Percentiles rank a stretch among this genome's conserved stretches.
phyloP scores from a whole-genome alignment of 495 filamentous ascomycete genomes.

The Apodospora peruviana region DNA sequence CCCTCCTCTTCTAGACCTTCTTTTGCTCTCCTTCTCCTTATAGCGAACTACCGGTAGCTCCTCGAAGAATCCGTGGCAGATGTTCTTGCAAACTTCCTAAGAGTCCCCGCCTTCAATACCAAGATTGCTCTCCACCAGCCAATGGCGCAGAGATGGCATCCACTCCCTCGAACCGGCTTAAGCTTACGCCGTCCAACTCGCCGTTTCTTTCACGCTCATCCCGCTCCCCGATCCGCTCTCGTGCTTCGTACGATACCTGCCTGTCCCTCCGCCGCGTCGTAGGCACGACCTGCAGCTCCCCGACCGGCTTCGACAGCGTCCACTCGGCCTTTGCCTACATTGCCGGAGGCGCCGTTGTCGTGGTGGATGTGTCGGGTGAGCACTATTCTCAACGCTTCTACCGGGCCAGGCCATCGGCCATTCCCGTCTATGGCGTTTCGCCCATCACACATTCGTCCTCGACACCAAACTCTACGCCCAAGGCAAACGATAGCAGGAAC shows the following conservation, averaged over 20 bases:
- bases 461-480: constrained; percentile 58
- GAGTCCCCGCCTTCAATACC: constrained; percentile 4
- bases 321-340: constrained; percentile 79
- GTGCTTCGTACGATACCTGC: constrained; percentile 38
- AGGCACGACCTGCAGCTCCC: constrained; percentile 77
- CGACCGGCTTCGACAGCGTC: constrained; percentile 80
- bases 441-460: constrained; percentile 30
- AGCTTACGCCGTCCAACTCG: constrained; percentile 75
- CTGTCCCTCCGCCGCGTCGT: constrained; percentile 78
- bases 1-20: background rate
- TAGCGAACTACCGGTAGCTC: background rate
- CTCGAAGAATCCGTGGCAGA: background rate
- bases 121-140: constrained; percentile 14
- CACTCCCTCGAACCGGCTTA: constrained; percentile 58
- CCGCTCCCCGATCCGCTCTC: constrained; percentile 51
- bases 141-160: constrained; percentile 55
- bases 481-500: constrained; percentile 57
- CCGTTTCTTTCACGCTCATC: constrained; percentile 58
- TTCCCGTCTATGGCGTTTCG: constrained; percentile 52
- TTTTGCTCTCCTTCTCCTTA: constrained; percentile 2
- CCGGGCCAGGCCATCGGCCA: constrained; percentile 73
- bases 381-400: constrained; percentile 81
- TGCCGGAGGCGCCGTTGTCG: constrained; percentile 87
- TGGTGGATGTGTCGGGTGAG: constrained; percentile 74
- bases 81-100: constrained; percentile 9